Percentiles rank a stretch among this genome's conserved stretches.
Evolutionary conservation across 768 basidiomycete genomes (phyloP).

Genomic region (Chalciporus sphaerocephalus): DNA sequence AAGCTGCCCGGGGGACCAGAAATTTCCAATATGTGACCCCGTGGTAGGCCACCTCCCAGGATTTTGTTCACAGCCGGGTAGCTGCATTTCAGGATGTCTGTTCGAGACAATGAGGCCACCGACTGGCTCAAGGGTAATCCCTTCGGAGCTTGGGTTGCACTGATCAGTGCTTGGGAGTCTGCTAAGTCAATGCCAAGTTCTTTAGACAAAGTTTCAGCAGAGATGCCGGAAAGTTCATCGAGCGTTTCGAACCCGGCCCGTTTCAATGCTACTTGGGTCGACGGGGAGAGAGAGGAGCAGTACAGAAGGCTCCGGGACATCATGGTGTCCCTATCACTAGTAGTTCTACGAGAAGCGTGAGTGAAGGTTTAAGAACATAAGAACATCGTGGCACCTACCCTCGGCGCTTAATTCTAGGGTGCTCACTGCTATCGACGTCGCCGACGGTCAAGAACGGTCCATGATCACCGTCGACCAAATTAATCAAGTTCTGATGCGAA

Average conservation of each 20-base stretch:
- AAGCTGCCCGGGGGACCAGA: slow-evolving; percentile 72
- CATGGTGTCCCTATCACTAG: neutral
- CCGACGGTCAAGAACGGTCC: neutral
- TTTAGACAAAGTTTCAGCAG: slow-evolving; percentile 49
- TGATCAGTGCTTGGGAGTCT: slow-evolving; percentile 45
- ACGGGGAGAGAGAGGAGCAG: slow-evolving; percentile 41
- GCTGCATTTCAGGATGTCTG: slow-evolving; percentile 16
- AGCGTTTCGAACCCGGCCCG: slow-evolving; percentile 56
- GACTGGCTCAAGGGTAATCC: slow-evolving; percentile 48
- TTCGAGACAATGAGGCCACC: slow-evolving; percentile 41
- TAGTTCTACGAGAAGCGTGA: too few relatives aligned
- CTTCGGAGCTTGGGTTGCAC: slow-evolving; percentile 35
- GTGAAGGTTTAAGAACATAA: neutral
- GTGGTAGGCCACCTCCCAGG: slow-evolving; percentile 58
- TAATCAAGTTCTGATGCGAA: neutral
- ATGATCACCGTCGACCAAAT: slow-evolving; percentile 2
- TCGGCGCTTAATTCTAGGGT: neutral
- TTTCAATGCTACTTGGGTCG: slow-evolving; percentile 44
- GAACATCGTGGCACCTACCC: slow-evolving; percentile 8
- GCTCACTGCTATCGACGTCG: slow-evolving; percentile 1
- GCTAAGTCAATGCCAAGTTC: slow-evolving; percentile 48
- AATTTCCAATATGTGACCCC: slow-evolving; percentile 64
- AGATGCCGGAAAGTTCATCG: slow-evolving; percentile 44
- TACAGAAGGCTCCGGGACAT: slow-evolving; percentile 46
- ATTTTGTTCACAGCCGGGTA: slow-evolving; percentile 53